Conservation (phyloP, 495 filamentous ascomycete species). For the Xanthoparmelia taractica region DNA sequence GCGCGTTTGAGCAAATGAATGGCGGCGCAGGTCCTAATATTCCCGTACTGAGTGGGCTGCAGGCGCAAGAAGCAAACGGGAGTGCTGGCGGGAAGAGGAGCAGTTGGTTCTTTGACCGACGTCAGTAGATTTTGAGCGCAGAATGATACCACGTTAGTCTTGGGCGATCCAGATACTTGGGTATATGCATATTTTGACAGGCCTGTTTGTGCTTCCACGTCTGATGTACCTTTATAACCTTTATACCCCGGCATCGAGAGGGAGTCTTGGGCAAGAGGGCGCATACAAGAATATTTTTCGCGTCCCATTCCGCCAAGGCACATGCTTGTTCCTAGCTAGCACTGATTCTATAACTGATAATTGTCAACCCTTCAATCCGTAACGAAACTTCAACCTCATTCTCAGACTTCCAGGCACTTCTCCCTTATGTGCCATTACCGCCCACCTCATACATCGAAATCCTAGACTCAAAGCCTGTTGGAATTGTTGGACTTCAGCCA, state of each 20-base stretch:
- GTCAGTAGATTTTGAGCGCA: slow-evolving; percentile 14
- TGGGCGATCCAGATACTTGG: not conserved
- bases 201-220: not conserved
- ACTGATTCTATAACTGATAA: no score
- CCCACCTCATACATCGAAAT: no score
- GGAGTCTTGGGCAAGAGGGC: not conserved
- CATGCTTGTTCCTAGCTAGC: no score
- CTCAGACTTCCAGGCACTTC: no score
- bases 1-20: slow-evolving; percentile 39
- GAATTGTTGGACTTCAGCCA: no score
- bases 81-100: slow-evolving; percentile 23
- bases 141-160: not conserved
- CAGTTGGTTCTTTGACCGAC: slow-evolving; percentile 36
- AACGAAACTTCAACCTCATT: no score
- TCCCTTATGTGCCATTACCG: no score
- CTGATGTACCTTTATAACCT: not conserved
- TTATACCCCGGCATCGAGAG: slow-evolving; percentile 2
- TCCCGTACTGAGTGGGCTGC: slow-evolving; percentile 27
- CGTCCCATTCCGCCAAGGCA: no score
- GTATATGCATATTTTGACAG: not conserved
- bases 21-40: slow-evolving; percentile 31
- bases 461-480: no score
- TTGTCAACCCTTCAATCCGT: no score
- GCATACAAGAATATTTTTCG: not conserved
- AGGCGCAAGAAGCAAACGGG: slow-evolving; percentile 39